These are phyloP conservation scores for Protomyces inundatus DNA, from an alignment of 1,139 yeast genomes.

Conservation along the genomic window DNA sequence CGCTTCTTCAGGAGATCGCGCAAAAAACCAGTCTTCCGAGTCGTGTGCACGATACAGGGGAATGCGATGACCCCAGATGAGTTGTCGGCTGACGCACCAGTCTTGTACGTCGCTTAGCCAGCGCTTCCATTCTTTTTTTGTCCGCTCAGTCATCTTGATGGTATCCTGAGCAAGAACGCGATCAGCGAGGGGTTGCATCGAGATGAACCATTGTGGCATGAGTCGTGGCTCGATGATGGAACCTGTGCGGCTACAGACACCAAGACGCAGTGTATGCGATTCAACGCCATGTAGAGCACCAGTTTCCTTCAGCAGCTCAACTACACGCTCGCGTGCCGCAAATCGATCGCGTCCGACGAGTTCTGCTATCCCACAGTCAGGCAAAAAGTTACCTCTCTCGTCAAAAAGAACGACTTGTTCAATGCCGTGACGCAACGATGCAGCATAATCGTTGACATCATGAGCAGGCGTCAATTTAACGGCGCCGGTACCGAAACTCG, in stretches of 20 bases:
- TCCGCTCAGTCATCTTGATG: not conserved
- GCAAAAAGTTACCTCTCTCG: constrained; percentile 18
- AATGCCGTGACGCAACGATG: constrained; percentile 22
- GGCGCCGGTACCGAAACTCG: constrained; percentile 29
- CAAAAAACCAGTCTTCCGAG: constrained; percentile 27
- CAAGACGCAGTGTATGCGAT: constrained; percentile 10
- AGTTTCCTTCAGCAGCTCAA: not conserved
- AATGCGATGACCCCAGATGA: constrained; percentile 29
- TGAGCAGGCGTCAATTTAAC: constrained; percentile 30
- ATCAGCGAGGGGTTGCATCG: constrained; percentile 25
- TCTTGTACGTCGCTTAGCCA: constrained; percentile 28
- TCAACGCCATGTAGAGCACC: constrained; percentile 2
- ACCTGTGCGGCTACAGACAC: constrained; percentile 29
- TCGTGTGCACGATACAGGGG: constrained; percentile 22
- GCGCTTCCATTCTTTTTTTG: constrained; percentile 24
- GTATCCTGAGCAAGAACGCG: constrained; percentile 2
- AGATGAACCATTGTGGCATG: constrained; percentile 29
- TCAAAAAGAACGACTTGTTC: constrained; percentile 11
- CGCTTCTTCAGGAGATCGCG: constrained; percentile 17
- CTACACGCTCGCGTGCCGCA: constrained; percentile 3
- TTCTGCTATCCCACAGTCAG: constrained; percentile 2
- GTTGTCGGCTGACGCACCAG: constrained; percentile 30
- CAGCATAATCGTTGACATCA: constrained; percentile 26
- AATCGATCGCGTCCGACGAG: constrained; percentile 26
- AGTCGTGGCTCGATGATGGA: constrained; percentile 27